Conservation (phyloP, 495 filamentous ascomycete species). For the Talaromyces ruber region DNA sequence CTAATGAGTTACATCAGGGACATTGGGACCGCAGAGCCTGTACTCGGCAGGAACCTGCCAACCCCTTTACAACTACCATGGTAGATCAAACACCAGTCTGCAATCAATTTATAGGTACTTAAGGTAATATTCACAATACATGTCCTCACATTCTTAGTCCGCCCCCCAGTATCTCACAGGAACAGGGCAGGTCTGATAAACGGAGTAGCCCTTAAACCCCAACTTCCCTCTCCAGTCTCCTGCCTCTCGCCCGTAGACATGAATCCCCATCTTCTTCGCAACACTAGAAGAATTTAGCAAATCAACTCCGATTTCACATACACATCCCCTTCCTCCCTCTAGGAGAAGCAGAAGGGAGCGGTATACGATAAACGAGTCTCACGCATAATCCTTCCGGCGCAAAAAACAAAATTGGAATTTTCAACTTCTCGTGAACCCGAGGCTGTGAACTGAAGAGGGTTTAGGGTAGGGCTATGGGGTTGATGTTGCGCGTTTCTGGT, state of each 20-base stretch:
- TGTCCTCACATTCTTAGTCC: slow-evolving; percentile 49
- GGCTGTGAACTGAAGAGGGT: background rate
- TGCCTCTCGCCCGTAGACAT: background rate
- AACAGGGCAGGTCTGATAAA: slow-evolving; percentile 41
- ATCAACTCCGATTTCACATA: background rate
- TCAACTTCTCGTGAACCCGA: background rate
- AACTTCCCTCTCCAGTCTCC: background rate
- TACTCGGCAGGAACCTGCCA: slow-evolving; percentile 51
- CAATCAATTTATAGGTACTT: background rate
- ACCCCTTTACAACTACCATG: slow-evolving; percentile 63
- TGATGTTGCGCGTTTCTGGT: slow-evolving; percentile 34
- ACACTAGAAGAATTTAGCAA: background rate
- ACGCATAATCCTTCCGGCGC: background rate
- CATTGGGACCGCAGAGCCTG: slow-evolving; percentile 58
- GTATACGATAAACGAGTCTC: slow-evolving; percentile 17
- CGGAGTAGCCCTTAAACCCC: slow-evolving; percentile 14
- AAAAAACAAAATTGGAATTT: background rate
- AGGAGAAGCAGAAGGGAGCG: background rate
- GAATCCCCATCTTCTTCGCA: background rate
- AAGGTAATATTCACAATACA: background rate
- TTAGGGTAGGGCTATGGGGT: background rate
- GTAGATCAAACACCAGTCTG: slow-evolving; percentile 38
- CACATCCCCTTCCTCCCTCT: background rate
- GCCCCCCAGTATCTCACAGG: slow-evolving; percentile 37
- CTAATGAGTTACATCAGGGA: slow-evolving; percentile 33